These are phyloP conservation scores for Trypanosomatidae sp. DNA, from an alignment of 208 protist genomes.

Conservation along the genomic window DNA sequence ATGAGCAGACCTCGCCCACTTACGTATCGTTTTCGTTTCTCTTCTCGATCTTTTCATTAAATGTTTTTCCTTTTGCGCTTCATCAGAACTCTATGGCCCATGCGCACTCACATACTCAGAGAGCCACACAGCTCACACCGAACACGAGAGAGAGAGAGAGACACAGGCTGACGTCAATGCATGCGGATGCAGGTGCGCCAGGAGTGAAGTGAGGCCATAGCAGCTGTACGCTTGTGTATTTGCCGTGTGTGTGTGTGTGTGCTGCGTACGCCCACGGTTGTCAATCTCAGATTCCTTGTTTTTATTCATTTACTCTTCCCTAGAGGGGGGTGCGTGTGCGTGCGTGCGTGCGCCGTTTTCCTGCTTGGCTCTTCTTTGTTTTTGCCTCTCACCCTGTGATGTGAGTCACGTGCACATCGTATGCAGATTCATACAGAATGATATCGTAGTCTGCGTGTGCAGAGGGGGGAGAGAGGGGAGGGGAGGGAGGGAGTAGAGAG, in stretches of 20 bases:
- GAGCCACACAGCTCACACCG: background rate
- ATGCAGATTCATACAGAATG: background rate
- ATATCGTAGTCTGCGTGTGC: background rate
- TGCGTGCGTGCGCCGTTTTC: background rate
- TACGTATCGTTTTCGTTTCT: slow-evolving; percentile 6
- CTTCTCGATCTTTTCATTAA: slow-evolving; percentile 14
- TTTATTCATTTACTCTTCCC: background rate
- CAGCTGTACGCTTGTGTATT: background rate
- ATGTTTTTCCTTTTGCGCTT: background rate
- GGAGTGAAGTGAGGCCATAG: background rate
- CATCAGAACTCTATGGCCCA: background rate
- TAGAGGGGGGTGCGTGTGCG: too few species aligned
- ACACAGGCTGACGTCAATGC: background rate
- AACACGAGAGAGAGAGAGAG: background rate
- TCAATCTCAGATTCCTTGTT: background rate
- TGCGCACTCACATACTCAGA: background rate
- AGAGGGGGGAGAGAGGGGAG: background rate
- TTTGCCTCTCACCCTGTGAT: background rate
- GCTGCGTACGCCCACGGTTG: background rate
- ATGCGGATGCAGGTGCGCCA: background rate
- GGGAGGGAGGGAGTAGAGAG: background rate
- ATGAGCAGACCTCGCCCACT: background rate
- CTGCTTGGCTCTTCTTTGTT: background rate
- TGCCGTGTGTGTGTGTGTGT: background rate
- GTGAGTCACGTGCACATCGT: background rate